Evolutionary conservation across 495 filamentous ascomycete species (phyloP), one percentile per base, ranked within the genome.

Genomic region (Penicillium crystallinum): DNA sequence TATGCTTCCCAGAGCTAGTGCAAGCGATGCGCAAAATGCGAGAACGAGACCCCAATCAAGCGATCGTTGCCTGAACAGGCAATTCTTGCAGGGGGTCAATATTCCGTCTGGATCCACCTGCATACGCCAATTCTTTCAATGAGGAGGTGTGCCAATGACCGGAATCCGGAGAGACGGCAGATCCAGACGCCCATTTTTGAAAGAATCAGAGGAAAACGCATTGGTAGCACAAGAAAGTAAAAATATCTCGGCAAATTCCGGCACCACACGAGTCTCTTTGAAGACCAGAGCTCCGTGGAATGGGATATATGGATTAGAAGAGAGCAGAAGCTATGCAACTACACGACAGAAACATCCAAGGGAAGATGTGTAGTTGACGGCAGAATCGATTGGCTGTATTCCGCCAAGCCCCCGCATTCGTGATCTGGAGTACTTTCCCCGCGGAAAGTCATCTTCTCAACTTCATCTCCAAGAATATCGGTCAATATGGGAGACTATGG

Each of bases 401-500:
- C 9, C 21, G 31, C 49, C 40, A 44, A 43, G 39, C 41, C 49
- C 49, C 49, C 49, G 40, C 49, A 42, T 50, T 49, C 35, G 19
- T 43, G 3, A 27, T 8, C 46, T 23, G 6, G 8, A 9, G 29
- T 17, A 35, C 19, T 41, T n/a, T 41, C 25, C 37, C 48, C 48
- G 27, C 48, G n/a, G 11, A 2, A 34, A 41, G 17, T 31, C 25
- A 3, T 36, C 39, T 58, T 35, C 31, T 39, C 47, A 34, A 27
- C 39, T 35, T 40, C 39, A 31, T 25, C 19, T 39, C 11, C 12
- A 36, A 21, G 18, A 21, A 33, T 34, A 48, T n/a, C 11, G 21
- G 10, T 49, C 39, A 65, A 15, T 27, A 76, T 76, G 73, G 73
- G 73, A 44, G 73, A 76, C 56, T 68, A 57, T 43, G 73, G 71